Evolutionary conservation across 2,329 filamentous ascomycete species (phyloP).

Genomic region (Diaporthe citrichinensis): DNA sequence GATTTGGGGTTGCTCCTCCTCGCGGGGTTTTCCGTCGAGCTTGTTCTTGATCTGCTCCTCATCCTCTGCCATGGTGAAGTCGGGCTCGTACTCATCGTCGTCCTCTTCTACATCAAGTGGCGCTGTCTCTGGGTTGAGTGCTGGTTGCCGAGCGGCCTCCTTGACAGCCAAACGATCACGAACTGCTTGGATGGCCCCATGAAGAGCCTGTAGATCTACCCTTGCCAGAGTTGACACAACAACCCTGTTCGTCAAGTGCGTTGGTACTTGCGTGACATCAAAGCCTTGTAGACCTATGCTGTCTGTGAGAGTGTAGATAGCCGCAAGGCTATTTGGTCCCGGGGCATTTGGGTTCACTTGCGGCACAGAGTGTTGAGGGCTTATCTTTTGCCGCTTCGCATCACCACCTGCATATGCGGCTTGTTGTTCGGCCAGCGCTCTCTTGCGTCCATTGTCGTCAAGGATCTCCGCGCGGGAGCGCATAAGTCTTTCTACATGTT

Average conservation of each 20-base stretch:
- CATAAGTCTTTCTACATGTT: constrained; percentile 86
- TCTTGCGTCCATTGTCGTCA: constrained; percentile 84
- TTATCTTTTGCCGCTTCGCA: constrained; percentile 85
- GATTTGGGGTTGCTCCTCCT: constrained; percentile 60
- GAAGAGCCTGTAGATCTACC: constrained; percentile 77
- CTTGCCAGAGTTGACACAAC: constrained; percentile 83
- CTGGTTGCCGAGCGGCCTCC: constrained; percentile 59
- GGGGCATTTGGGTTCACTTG: constrained; percentile 80
- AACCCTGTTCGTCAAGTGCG: constrained; percentile 83
- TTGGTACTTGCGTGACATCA: constrained; percentile 84
- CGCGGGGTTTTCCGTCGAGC: constrained; percentile 77
- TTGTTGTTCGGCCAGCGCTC: constrained; percentile 78
- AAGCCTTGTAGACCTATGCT: constrained; percentile 83
- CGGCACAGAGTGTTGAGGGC: constrained; percentile 59
- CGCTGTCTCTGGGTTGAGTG: constrained; percentile 70
- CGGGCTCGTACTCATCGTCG: constrained; percentile 92
- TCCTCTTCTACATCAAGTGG: constrained; percentile 79
- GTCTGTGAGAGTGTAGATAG: constrained; percentile 87
- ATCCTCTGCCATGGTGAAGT: constrained; percentile 83
- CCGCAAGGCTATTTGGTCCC: constrained; percentile 83
- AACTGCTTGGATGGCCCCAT: constrained; percentile 76
- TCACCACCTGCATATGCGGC: constrained; percentile 75
- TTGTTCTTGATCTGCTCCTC: constrained; percentile 84
- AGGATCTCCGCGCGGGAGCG: constrained; percentile 83
- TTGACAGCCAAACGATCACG: constrained; percentile 64